Conservation (phyloP, 768 basidiomycete species). For the Paxillus ammoniavirescens region DNA sequence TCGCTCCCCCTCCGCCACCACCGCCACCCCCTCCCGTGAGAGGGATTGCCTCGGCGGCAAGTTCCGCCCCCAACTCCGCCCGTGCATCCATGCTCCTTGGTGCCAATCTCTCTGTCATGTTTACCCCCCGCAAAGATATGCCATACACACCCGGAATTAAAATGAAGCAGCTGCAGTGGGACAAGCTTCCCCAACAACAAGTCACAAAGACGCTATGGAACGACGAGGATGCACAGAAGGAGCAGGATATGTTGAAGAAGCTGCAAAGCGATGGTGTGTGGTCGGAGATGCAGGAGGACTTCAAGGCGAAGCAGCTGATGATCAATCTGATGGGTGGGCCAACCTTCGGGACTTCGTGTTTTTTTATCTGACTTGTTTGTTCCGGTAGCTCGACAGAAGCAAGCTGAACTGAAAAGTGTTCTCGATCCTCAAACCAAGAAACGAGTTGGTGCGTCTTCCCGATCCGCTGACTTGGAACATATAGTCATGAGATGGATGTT, state of each 20-base stretch:
- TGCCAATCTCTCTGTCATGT: constrained; percentile 51
- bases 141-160: constrained; percentile 80
- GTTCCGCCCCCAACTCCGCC: constrained; percentile 44
- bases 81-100: constrained; percentile 63
- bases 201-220: constrained; percentile 86
- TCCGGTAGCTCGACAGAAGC: constrained; percentile 69
- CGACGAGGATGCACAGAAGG: constrained; percentile 60
- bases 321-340: constrained; percentile 79
- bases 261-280: constrained; percentile 86
- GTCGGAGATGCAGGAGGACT: constrained; percentile 96
- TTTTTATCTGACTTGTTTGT: constrained; percentile 9
- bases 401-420: constrained; percentile 88
- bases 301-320: constrained; percentile 93
- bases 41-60: constrained; percentile 33
- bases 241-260: constrained; percentile 78
- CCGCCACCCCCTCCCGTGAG: constrained; percentile 32
- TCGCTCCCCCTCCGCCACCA: constrained; percentile 37
- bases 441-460: constrained; percentile 71
- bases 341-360: constrained; percentile 1
- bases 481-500: not conserved
- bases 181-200: constrained; percentile 90
- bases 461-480: not conserved
- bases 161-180: constrained; percentile 99
- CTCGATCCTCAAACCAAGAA: constrained; percentile 91
- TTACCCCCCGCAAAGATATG: constrained; percentile 79